These are phyloP conservation scores for Sutorius australiensis DNA, from an alignment of 768 basidiomycete species.

Conservation along the genomic window DNA sequence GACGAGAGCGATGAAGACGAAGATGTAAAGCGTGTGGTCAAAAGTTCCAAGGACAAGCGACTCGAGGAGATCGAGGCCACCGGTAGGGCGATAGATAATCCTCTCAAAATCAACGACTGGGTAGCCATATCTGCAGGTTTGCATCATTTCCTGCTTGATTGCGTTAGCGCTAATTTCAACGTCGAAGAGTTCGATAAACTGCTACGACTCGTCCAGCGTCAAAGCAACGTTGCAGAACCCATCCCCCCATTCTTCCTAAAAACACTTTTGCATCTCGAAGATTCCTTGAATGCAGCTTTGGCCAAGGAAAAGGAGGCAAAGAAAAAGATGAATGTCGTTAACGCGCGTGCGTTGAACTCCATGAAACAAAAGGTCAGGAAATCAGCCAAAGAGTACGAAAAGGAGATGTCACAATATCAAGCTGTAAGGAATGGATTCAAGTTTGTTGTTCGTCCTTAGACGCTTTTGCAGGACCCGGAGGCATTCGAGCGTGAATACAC, in stretches of 20 bases:
- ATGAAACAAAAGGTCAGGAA: slow-evolving; percentile 98
- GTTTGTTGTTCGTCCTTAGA: not conserved
- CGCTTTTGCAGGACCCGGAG: slow-evolving; percentile 69
- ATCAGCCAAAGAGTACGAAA: slow-evolving; percentile 83
- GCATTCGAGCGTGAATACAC: slow-evolving; percentile 77
- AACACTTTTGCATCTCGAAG: slow-evolving; percentile 70
- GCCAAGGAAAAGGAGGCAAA: slow-evolving; percentile 86
- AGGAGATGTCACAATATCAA: slow-evolving; percentile 73
- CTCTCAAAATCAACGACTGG: slow-evolving; percentile 96
- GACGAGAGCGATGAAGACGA: slow-evolving; percentile 65
- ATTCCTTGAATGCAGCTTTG: slow-evolving; percentile 65
- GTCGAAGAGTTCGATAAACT: slow-evolving; percentile 96
- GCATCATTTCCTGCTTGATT: slow-evolving; percentile 19
- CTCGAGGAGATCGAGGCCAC: slow-evolving; percentile 93
- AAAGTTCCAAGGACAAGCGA: slow-evolving; percentile 87
- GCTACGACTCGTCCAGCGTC: slow-evolving; percentile 81
- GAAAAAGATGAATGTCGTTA: slow-evolving; percentile 95
- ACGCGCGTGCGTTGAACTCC: slow-evolving; percentile 91
- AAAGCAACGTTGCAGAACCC: slow-evolving; percentile 80
- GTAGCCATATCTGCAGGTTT: slow-evolving; percentile 82
- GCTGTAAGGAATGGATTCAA: slow-evolving; percentile 45
- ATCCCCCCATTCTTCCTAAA: slow-evolving; percentile 84
- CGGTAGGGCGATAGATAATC: slow-evolving; percentile 90
- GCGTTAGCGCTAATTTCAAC: slow-evolving; percentile 4
- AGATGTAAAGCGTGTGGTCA: slow-evolving; percentile 64